Evolutionary conservation across 306 rosid genomes (phyloP).

Genomic region (Vigna hirtella): DNA sequence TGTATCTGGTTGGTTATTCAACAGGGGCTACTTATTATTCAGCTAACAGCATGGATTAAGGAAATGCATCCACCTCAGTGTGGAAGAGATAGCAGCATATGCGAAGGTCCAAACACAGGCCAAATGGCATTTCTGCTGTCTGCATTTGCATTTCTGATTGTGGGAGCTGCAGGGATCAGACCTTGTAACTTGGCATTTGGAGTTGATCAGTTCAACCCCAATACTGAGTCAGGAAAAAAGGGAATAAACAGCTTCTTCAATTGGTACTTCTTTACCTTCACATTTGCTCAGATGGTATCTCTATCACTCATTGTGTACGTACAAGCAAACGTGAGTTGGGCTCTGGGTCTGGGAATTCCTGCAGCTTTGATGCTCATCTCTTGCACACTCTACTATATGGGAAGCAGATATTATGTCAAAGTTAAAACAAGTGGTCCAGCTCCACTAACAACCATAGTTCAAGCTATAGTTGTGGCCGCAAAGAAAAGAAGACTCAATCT

Average conservation of each 20-base stretch:
- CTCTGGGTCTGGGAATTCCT: slow-evolving; percentile 79
- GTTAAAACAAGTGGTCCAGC: slow-evolving; percentile 72
- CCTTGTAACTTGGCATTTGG: slow-evolving; percentile 97
- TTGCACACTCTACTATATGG: slow-evolving; percentile 61
- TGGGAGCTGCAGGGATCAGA: slow-evolving; percentile 86
- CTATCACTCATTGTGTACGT: slow-evolving; percentile 73
- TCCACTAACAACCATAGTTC: slow-evolving; percentile 74
- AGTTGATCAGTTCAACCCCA: slow-evolving; percentile 88
- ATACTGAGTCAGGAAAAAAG: slow-evolving; percentile 76
- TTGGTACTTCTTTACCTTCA: slow-evolving; percentile 85
- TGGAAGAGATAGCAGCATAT: slow-evolving; percentile 43
- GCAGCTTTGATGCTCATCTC: slow-evolving; percentile 76
- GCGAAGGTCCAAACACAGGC: slow-evolving; percentile 65
- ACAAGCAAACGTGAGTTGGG: slow-evolving; percentile 85
- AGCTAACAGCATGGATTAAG: slow-evolving; percentile 77
- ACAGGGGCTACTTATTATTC: slow-evolving; percentile 78
- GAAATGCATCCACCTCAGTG: slow-evolving; percentile 78
- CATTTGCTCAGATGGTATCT: slow-evolving; percentile 76
- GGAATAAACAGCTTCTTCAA: slow-evolving; percentile 93
- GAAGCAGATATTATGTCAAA: slow-evolving; percentile 71
- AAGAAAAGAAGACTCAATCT: slow-evolving; percentile 65
- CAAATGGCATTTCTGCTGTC: slow-evolving; percentile 68
- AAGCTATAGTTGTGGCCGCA: slow-evolving; percentile 62
- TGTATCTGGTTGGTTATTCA: slow-evolving; percentile 7
- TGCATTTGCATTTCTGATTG: slow-evolving; percentile 63